phyloP scores from a whole-genome alignment of 2,329 filamentous ascomycete species.

The Sclerotinia spermophila region DNA sequence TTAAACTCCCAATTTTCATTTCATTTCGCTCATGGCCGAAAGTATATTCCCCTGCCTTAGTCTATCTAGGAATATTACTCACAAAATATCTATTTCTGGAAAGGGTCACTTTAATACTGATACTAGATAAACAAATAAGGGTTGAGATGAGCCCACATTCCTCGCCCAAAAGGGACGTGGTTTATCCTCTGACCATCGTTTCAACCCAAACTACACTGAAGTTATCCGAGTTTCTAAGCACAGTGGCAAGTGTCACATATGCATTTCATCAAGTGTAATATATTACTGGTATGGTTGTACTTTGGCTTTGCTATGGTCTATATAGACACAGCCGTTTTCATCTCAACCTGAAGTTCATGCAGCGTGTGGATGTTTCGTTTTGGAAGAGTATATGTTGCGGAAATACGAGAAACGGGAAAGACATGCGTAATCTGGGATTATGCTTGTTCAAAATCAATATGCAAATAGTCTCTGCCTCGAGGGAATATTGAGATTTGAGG shows the following conservation, averaged over 20 bases:
- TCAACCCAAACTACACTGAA: neutral
- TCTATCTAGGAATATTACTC: neutral
- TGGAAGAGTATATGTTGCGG: neutral
- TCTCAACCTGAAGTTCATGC: neutral
- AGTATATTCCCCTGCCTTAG: neutral
- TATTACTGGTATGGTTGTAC: neutral
- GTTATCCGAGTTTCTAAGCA: neutral
- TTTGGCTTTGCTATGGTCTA: neutral
- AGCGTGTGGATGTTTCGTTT: neutral
- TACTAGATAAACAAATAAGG: neutral
- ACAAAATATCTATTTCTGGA: neutral
- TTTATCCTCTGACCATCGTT: neutral
- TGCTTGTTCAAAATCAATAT: neutral
- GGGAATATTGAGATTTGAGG: neutral
- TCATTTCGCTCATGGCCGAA: conserved; percentile 11
- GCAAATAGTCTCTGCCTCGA: neutral
- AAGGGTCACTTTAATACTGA: neutral
- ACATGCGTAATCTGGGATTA: neutral
- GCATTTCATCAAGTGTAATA: neutral
- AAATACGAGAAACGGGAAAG: neutral
- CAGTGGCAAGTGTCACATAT: neutral
- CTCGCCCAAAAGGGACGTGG: neutral
- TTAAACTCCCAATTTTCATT: neutral
- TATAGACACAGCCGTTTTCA: neutral
- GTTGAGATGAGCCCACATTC: neutral